These are phyloP conservation scores for Nelumbo lutea DNA, from an alignment of 164 flowering plant species.

Conservation along the genomic window DNA sequence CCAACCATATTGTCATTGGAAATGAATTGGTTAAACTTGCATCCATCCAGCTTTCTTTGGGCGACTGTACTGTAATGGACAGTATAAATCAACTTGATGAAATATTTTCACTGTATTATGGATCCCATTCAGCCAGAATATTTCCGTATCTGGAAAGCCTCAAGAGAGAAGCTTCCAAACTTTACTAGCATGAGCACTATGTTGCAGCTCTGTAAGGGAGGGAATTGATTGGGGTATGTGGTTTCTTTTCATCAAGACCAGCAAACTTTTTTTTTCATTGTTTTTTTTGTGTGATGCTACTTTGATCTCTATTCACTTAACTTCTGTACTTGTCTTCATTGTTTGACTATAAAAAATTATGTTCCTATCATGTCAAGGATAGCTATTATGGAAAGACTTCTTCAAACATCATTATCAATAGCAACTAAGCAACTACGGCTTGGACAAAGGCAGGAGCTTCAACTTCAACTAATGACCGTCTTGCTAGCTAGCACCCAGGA, in stretches of 20 bases:
- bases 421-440: too few relatives aligned
- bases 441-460: too few relatives aligned
- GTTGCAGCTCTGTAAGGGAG: not conserved
- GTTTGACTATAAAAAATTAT: not conserved
- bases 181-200: not conserved
- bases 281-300: not conserved
- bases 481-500: too few relatives aligned
- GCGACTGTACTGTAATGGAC: constrained; percentile 30
- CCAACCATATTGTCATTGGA: constrained; percentile 68
- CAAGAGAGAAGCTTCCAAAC: constrained; percentile 23
- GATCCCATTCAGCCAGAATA: constrained; percentile 43
- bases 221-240: not conserved
- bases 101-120: constrained; percentile 59
- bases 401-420: not conserved
- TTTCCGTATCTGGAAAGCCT: constrained; percentile 49
- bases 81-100: constrained; percentile 28
- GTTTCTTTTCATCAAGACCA: not conserved
- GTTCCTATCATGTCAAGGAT: not conserved
- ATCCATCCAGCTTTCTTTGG: constrained; percentile 49
- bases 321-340: not conserved
- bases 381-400: not conserved
- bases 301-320: not conserved
- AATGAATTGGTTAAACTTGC: constrained; percentile 76
- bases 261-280: not conserved
- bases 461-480: too few relatives aligned